A percentile compares a stretch with the other conserved stretches of the same genome.
Evolutionary conservation across 2,329 filamentous ascomycete genomes (phyloP).

Genomic region (Hysterium pulicare): DNA sequence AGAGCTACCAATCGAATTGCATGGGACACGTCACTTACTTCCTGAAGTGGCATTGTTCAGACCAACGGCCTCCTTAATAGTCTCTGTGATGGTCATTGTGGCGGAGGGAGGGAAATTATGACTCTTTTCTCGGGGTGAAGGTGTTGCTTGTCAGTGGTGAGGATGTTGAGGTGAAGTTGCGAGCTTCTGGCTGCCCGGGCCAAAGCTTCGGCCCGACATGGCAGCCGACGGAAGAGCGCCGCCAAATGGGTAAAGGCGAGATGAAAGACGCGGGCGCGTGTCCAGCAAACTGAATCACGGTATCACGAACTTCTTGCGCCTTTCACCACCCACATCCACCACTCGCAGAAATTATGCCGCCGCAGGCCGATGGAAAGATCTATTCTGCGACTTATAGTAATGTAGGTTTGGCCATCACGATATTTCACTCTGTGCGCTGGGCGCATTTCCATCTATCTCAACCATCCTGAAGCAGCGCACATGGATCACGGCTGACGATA

Average conservation of each 20-base stretch:
- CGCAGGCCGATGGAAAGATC: slow-evolving; percentile 45
- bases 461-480: no score
- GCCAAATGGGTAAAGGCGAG: no score
- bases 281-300: no score
- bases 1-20: slow-evolving; percentile 15
- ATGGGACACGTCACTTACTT: slow-evolving; percentile 26
- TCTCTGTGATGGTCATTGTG: slow-evolving; percentile 44
- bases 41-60: slow-evolving; percentile 34
- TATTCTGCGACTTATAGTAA: slow-evolving; percentile 66
- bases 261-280: no score
- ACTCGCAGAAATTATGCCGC: slow-evolving; percentile 32
- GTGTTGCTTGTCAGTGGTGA: neutral
- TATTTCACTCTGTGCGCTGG: slow-evolving; percentile 1
- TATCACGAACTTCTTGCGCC: no score
- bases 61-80: slow-evolving; percentile 48
- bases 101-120: slow-evolving; percentile 4
- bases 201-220: neutral
- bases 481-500: slow-evolving; percentile 1
- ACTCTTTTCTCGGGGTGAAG: neutral
- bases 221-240: neutral
- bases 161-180: neutral
- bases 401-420: slow-evolving; percentile 33
- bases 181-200: slow-evolving; percentile 1
- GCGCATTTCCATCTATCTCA: slow-evolving; percentile 1
- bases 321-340: no score